phyloP scores from a whole-genome alignment of 495 filamentous ascomycete species.

The Chaetomium cochliodes region DNA sequence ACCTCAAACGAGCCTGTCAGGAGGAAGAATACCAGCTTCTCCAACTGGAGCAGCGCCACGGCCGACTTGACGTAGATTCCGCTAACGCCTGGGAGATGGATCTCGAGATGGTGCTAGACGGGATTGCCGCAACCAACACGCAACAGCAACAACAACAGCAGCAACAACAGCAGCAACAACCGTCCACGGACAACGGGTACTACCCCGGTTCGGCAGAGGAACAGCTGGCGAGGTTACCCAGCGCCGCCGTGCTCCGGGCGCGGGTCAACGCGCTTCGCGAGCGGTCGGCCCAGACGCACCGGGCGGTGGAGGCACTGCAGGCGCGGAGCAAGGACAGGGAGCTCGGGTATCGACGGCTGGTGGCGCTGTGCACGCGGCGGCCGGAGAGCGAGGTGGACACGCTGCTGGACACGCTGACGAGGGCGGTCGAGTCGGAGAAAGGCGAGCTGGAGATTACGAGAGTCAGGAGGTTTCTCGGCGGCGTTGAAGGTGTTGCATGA shows the following conservation, averaged over 20 bases:
- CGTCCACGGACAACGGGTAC: conserved; percentile 10
- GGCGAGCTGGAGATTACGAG: conserved; percentile 66
- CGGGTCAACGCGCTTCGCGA: conserved; percentile 51
- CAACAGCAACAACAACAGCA: conserved; percentile 2
- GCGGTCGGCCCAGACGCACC: conserved; percentile 58
- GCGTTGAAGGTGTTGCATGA: conserved; percentile 53
- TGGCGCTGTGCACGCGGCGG: conserved; percentile 66
- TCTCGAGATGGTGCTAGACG: conserved; percentile 32
- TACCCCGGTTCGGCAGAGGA: conserved; percentile 16
- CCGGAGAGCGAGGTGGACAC: conserved; percentile 62
- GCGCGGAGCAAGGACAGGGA: conserved; percentile 65
- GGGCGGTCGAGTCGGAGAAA: conserved; percentile 72
- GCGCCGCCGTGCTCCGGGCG: conserved; percentile 41
- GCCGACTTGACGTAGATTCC: conserved; percentile 34
- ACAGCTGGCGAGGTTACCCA: conserved; percentile 34
- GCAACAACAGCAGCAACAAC: conserved; percentile 1
- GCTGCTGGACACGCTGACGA: conserved; percentile 58
- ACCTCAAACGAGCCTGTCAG: conserved; percentile 48
- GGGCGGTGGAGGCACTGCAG: conserved; percentile 55
- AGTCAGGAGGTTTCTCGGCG: conserved; percentile 69
- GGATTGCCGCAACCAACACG: conserved; percentile 7
- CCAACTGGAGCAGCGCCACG: conserved; percentile 42
- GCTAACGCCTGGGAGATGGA: conserved; percentile 44
- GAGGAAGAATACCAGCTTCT: conserved; percentile 49
- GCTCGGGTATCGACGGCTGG: conserved; percentile 65